phyloP scores from a whole-genome alignment of 129 eudicot species.

The Smallanthus sonchifolius region DNA sequence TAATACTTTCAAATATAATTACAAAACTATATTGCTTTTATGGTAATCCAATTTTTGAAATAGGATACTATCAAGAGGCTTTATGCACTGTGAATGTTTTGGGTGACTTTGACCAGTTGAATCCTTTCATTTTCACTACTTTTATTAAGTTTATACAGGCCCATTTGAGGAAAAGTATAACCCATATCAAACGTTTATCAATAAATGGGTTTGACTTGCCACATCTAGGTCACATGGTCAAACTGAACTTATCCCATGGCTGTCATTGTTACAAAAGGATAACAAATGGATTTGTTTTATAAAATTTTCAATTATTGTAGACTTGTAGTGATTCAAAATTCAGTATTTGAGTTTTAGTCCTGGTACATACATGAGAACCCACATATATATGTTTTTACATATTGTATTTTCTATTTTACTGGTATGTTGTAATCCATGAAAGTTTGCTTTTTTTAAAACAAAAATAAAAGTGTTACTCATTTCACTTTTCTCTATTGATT shows the following conservation, averaged over 20 bases:
- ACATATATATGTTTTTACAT: neutral
- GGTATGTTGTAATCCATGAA: neutral
- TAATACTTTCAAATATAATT: neutral
- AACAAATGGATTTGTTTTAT: neutral
- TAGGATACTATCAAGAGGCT: neutral
- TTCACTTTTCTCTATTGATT: slow-evolving; percentile 11
- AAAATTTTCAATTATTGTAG: neutral
- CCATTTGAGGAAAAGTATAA: neutral
- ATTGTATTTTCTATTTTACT: neutral
- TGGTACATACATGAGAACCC: neutral
- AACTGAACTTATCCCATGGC: neutral
- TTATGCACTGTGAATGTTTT: neutral
- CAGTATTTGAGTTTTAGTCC: neutral
- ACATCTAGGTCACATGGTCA: neutral
- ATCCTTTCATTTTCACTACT: neutral
- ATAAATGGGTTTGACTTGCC: neutral
- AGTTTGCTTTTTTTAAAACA: neutral
- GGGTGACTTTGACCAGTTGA: neutral
- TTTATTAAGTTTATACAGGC: neutral
- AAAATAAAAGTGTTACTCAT: slow-evolving; percentile 3
- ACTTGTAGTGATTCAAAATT: neutral
- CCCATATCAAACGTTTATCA: neutral
- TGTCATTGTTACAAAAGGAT: slow-evolving; percentile 5
- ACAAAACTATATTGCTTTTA: neutral
- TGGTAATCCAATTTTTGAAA: neutral